phyloP scores from a whole-genome alignment of 169 alveolate genomes.

The Cyclospora cayetanensis region DNA sequence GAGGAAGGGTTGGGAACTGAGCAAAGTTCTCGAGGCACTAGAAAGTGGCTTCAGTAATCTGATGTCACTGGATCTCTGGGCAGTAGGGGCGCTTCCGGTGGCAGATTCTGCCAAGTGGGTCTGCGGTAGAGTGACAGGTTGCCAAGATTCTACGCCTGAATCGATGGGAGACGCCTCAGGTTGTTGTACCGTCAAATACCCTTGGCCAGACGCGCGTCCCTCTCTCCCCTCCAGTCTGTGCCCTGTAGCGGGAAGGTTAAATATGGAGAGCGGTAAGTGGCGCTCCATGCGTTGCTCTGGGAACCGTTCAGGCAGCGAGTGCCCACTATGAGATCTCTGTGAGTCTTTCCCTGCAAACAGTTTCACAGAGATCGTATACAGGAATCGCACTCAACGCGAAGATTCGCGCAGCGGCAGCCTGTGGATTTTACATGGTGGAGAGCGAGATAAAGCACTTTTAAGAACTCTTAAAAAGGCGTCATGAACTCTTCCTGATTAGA shows the following conservation, averaged over 20 bases:
- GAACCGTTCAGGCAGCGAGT: slow-evolving; percentile 12
- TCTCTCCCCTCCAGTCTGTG: not conserved
- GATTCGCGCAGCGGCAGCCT: too few relatives aligned
- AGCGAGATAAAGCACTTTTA: too few relatives aligned
- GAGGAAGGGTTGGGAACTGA: too few relatives aligned
- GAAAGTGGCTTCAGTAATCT: slow-evolving; percentile 7
- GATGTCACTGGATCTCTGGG: not conserved
- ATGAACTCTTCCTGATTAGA: too few relatives aligned
- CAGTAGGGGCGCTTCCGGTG: not conserved
- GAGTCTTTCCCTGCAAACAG: not conserved
- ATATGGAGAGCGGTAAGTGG: slow-evolving; percentile 29
- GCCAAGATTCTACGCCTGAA: not conserved
- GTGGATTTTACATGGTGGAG: too few relatives aligned
- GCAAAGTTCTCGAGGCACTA: not conserved
- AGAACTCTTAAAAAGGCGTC: too few relatives aligned
- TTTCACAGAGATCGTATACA: too few relatives aligned
- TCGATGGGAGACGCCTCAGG: not conserved
- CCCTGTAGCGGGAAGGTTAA: not conserved
- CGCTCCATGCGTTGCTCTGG: slow-evolving; percentile 65
- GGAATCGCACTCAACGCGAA: too few relatives aligned
- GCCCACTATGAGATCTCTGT: not conserved
- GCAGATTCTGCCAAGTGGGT: not conserved
- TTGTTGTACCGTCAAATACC: not conserved
- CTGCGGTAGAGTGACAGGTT: not conserved
- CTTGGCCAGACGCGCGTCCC: not conserved